Conservation (phyloP, 257 asterid species). For the Solanum bulbocastanum region DNA sequence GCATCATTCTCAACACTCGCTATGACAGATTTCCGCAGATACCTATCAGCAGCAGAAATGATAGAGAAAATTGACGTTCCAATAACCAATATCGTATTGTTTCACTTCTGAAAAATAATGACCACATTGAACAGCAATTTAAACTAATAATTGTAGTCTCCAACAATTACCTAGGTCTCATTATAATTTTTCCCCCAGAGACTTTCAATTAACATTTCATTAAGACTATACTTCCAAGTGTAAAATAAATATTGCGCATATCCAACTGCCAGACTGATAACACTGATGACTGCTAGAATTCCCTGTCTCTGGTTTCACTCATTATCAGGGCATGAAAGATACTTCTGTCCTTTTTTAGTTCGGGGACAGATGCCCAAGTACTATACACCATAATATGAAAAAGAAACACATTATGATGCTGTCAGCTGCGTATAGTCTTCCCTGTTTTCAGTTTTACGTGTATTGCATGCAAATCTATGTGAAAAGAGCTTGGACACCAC, state of each 20-base stretch:
- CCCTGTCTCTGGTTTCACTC: not conserved
- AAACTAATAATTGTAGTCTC: not conserved
- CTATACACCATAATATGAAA: not conserved
- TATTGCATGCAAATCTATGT: not conserved
- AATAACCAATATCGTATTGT: not conserved
- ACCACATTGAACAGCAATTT: not conserved
- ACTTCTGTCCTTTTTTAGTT: not conserved
- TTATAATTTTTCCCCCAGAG: not conserved
- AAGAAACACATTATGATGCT: not conserved
- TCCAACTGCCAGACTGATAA: not conserved
- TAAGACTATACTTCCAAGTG: not conserved
- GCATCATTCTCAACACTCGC: not conserved
- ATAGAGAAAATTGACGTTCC: not conserved
- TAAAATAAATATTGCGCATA: not conserved
- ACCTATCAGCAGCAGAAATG: not conserved
- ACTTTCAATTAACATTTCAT: not conserved
- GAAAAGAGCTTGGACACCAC: not conserved
- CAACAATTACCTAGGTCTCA: not conserved
- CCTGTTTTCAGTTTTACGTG: not conserved
- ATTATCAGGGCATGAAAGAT: not conserved
- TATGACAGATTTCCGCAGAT: not conserved
- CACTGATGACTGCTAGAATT: not conserved
- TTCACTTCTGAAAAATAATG: not conserved
- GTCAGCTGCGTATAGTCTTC: not conserved
- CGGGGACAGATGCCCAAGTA: not conserved